Evolutionary conservation across 192 early-diverging fungal species (phyloP).

Genomic region (Anaeromyces robustus): DNA sequence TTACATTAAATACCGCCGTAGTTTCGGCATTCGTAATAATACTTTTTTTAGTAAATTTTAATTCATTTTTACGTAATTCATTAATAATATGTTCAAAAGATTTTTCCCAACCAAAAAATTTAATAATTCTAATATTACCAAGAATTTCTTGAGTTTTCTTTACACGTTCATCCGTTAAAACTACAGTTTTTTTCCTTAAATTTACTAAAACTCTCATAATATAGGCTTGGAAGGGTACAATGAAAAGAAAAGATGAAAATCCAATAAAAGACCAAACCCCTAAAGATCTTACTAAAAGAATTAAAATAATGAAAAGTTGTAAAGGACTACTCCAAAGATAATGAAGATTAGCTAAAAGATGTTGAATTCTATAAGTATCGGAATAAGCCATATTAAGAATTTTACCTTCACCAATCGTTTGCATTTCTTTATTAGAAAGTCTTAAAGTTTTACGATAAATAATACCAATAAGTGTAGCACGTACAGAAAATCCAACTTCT

Average conservation of each 20-base stretch:
- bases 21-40: too few relatives aligned
- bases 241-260: constrained; percentile 19
- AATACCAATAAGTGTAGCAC: constrained; percentile 26
- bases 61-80: constrained; percentile 40
- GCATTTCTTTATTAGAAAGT: constrained; percentile 26
- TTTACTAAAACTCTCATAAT: constrained; percentile 14
- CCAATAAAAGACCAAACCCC: constrained; percentile 17
- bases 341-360: constrained; percentile 16
- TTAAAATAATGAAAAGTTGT: constrained; percentile 14
- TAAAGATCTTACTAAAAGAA: constrained; percentile 16
- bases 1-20: too few relatives aligned
- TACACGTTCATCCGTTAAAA: constrained; percentile 59
- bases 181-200: constrained; percentile 23
- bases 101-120: constrained; percentile 58
- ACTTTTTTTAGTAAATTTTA: constrained; percentile 6
- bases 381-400: constrained; percentile 24
- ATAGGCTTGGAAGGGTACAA: constrained; percentile 16
- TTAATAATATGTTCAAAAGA: constrained; percentile 54
- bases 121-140: constrained; percentile 58
- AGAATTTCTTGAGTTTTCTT: constrained; percentile 53
- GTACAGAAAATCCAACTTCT: constrained; percentile 17
- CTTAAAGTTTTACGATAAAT: constrained; percentile 39
- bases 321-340: constrained; percentile 24
- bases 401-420: constrained; percentile 17
- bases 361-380: constrained; percentile 4